A percentile compares a stretch with the other conserved stretches of the same genome.
Conservation (phyloP, 352 stramenopile genomes). For the Phytophthora constricta region DNA sequence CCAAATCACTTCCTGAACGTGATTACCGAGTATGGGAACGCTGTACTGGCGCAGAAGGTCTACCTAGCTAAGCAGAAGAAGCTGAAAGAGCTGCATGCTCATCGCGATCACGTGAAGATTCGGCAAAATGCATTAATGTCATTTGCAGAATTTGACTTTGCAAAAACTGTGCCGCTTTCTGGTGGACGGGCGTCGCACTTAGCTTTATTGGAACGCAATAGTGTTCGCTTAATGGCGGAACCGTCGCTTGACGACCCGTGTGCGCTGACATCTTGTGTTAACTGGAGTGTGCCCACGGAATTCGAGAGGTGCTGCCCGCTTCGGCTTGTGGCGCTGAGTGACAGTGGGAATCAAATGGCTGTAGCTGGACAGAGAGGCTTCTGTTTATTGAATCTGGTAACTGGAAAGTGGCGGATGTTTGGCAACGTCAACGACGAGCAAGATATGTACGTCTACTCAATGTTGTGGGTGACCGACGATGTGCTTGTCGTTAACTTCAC, state of each 20-base stretch:
- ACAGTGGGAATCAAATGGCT: constrained; percentile 63
- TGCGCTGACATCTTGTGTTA: constrained; percentile 62
- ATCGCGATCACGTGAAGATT: constrained; percentile 38
- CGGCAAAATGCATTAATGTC: constrained; percentile 35
- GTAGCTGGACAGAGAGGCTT: constrained; percentile 80
- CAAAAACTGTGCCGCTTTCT: constrained; percentile 53
- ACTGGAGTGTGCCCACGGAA: constrained; percentile 60
- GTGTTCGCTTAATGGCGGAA: constrained; percentile 55
- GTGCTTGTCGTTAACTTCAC: constrained; percentile 71
- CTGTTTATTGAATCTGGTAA: constrained; percentile 70
- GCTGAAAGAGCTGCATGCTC: constrained; percentile 28
- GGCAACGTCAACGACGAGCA: constrained; percentile 88
- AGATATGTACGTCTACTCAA: constrained; percentile 67
- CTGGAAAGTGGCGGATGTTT: constrained; percentile 84
- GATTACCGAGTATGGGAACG: constrained; percentile 48
- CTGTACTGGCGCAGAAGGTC: constrained; percentile 30
- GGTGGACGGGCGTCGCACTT: constrained; percentile 51
- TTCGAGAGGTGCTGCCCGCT: constrained; percentile 77
- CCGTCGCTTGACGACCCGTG: constrained; percentile 69
- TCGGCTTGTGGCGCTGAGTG: constrained; percentile 61
- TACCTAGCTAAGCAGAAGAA: constrained; percentile 31
- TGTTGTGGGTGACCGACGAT: constrained; percentile 76
- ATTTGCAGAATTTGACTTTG: constrained; percentile 76
- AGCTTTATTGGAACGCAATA: constrained; percentile 62
- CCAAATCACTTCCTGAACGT: constrained; percentile 58